Percentiles rank a stretch among this genome's conserved stretches.
phyloP scores from a whole-genome alignment of 2,329 filamentous ascomycete species.

The Botrytis byssoidea region DNA sequence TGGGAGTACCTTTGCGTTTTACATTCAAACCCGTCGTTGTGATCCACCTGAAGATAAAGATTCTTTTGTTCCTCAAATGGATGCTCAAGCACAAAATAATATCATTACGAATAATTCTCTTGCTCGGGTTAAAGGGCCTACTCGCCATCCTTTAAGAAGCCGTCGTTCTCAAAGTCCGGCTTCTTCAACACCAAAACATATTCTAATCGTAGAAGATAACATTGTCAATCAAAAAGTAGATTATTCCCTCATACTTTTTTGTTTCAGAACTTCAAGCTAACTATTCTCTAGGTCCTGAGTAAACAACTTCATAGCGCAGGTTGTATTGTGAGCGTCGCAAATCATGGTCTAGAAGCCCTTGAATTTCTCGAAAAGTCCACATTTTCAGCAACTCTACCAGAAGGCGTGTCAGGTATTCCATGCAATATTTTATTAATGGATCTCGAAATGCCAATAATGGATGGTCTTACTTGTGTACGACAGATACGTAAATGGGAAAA shows the following conservation, averaged over 20 bases:
- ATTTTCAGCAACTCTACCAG: constrained; percentile 29
- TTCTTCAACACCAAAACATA: constrained; percentile 26
- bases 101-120: constrained; percentile 15
- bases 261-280: neutral
- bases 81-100: constrained; percentile 9
- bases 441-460: constrained; percentile 72
- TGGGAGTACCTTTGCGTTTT: constrained; percentile 76
- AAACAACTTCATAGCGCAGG: constrained; percentile 50
- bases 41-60: constrained; percentile 6
- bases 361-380: constrained; percentile 38
- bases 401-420: constrained; percentile 35
- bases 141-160: neutral
- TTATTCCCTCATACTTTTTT: neutral
- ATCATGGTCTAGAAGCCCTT: constrained; percentile 56
- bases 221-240: constrained; percentile 47
- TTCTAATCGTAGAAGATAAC: constrained; percentile 61
- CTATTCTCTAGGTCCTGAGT: constrained; percentile 49
- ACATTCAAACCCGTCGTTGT: constrained; percentile 46
- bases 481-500: constrained; percentile 59
- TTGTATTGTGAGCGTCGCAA: constrained; percentile 48
- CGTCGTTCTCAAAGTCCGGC: constrained; percentile 11
- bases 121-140: constrained; percentile 4
- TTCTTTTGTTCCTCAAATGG: constrained; percentile 5
- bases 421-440: constrained; percentile 70
- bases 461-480: constrained; percentile 64